Evolutionary conservation across 192 early-diverging fungal genomes (phyloP).

Genomic region (Lunasporangiospora selenospora): DNA sequence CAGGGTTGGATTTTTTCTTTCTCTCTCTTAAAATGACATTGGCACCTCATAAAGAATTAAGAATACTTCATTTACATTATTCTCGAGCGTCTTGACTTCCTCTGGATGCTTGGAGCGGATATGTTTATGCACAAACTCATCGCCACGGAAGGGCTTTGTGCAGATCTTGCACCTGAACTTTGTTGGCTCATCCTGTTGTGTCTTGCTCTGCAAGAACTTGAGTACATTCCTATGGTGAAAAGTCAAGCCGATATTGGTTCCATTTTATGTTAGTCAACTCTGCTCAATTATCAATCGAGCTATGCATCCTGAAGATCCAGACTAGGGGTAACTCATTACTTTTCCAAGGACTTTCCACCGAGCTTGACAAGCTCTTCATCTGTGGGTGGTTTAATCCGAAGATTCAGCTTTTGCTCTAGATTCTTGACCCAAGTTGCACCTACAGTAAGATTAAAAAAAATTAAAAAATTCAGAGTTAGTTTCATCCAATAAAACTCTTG

Average conservation of each 20-base stretch:
- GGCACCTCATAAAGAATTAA: not conserved
- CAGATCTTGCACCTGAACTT: constrained; percentile 92
- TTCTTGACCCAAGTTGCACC: constrained; percentile 61
- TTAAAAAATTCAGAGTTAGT: constrained; percentile 1
- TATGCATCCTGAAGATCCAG: too few relatives aligned
- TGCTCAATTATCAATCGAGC: too few relatives aligned
- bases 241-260: too few relatives aligned
- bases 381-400: constrained; percentile 50
- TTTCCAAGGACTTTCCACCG: constrained; percentile 57
- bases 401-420: constrained; percentile 59
- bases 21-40: not conserved
- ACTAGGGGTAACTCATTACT: too few relatives aligned
- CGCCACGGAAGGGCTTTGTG: constrained; percentile 93
- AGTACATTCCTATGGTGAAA: constrained; percentile 63
- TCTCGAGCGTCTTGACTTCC: constrained; percentile 63
- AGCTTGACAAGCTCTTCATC: constrained; percentile 55
- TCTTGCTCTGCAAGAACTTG: constrained; percentile 55
- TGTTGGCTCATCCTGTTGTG: constrained; percentile 70
- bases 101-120: constrained; percentile 89
- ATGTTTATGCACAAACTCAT: constrained; percentile 95
- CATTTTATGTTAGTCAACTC: too few relatives aligned
- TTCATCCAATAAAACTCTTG: too few relatives aligned
- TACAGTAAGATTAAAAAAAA: constrained; percentile 5
- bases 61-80: constrained; percentile 53
- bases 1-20: not conserved